Evolutionary conservation across 2,329 filamentous ascomycete species (phyloP), one percentile per base, ranked within the genome.

Genomic region (Botrytis paeoniae): DNA sequence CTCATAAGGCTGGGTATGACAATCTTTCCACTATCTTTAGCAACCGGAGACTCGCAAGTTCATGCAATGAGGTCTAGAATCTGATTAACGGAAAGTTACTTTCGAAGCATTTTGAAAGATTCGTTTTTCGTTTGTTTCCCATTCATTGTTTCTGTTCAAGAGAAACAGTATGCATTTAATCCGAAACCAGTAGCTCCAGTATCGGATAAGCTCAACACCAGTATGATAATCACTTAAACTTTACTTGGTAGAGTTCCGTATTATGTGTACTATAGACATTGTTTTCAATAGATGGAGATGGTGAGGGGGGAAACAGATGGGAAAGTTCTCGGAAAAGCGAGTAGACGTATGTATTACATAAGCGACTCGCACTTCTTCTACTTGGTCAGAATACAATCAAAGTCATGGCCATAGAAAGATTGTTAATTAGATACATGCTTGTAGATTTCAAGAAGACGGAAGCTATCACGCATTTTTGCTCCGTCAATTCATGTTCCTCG

Each of bases 201-300:
- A 39, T 29, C 22, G 20, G 45, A 39, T 22, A 54, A 39, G 12
- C n/a, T 29, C 45, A 57, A 29, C 9, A 29, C 5, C 18, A 1
- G 5, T 1, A 54, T 20, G 9, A 37, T 16, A 25, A 39, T 16
- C 16, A 8, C 18, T 41, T 39, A 4, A 35, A 39, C 4, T 54
- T 39, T n/a, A 20, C 14, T 29, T 37, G 16, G 16, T 54, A n/a
- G 14, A 14, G 12, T 37, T 37, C 22, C 4, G 10, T 54, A 45
- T 2, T n/a, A n/a, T n/a, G 4, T 37, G 63, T 1, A 14, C n/a
- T 29, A 22, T 4, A 3, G 1, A 39, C 0, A 0, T 12, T 66
- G 45, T 29, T 39, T 22, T n/a, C 14, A 54, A 18, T 39, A 68
- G 16, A 39, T 54, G 16, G 25, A n/a, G 20, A n/a, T 35, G 35